These are phyloP conservation scores for Pichia sp. DNA, from an alignment of 1,139 yeast genomes.

Conservation along the genomic window DNA sequence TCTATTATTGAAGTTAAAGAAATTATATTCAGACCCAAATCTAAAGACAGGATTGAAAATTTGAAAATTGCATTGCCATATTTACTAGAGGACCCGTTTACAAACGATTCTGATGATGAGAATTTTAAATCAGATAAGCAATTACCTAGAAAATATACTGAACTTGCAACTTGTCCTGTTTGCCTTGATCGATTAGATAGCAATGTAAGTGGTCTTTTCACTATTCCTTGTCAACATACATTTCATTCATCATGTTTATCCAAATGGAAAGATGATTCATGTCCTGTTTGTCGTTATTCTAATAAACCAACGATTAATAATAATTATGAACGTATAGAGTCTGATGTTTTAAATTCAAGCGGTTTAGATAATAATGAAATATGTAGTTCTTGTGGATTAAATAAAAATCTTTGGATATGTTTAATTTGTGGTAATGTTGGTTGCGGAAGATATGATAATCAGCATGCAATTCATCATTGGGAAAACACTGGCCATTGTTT, in stretches of 20 bases:
- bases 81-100: slow-evolving; percentile 69
- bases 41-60: slow-evolving; percentile 23
- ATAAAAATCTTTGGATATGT: slow-evolving; percentile 82
- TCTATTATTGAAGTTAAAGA: slow-evolving; percentile 66
- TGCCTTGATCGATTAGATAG: slow-evolving; percentile 89
- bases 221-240: slow-evolving; percentile 90
- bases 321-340: background rate
- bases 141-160: slow-evolving; percentile 34
- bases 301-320: slow-evolving; percentile 22
- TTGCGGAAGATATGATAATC: slow-evolving; percentile 84
- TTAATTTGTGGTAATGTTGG: slow-evolving; percentile 85
- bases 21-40: slow-evolving; percentile 38
- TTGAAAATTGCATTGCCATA: slow-evolving; percentile 45
- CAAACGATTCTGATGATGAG: slow-evolving; percentile 14
- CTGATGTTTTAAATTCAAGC: background rate
- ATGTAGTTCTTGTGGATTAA: slow-evolving; percentile 51
- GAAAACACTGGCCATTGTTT: slow-evolving; percentile 78
- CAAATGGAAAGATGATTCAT: slow-evolving; percentile 86
- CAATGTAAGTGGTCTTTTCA: slow-evolving; percentile 69
- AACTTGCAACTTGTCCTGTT: slow-evolving; percentile 90
- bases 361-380: slow-evolving; percentile 25
- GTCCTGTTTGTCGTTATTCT: slow-evolving; percentile 89
- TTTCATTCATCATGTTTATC: slow-evolving; percentile 87
- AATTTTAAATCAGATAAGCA: background rate
- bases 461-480: slow-evolving; percentile 83